Evolutionary conservation across 257 asterid species (phyloP), one percentile per base, ranked within the genome.

Genomic region (Haberlea rhodopensis): DNA sequence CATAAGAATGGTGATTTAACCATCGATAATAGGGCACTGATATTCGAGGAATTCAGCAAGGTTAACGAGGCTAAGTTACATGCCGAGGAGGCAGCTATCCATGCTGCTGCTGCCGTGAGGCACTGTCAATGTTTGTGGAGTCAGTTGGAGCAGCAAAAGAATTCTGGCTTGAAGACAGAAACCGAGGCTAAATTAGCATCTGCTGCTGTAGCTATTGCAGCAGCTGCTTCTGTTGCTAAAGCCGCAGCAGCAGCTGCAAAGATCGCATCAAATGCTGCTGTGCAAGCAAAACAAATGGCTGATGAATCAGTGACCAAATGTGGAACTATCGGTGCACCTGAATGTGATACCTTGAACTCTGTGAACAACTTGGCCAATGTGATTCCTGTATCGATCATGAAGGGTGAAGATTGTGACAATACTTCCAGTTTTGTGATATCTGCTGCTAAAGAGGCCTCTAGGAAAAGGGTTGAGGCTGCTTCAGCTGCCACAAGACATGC

Each of bases 161-260:
- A 64, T 72, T 78, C 87, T 21, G 89, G 87, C 54, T 54, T 94
- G 86, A 55, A 74, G 57, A 67, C 80, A 21, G 95, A 83, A 71
- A 73, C 75, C 49, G 92, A 90, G 78, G 76, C 87, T 65, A 87
- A 81, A 77, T 68, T 94, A 71, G 87, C 91, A n/a, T 84, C 96
- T 61, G 95, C 96, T 68, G 92, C 96, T 76, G 91, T 69, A 74
- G 88, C 89, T 48, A 74, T 94, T 59, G 95, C 99, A 19, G 99
- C 99, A 10, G 94, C 97, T 76, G 82, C 95, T 62, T 79, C 94
- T 73, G 97, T 94, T 69, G 99, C 99, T 16, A 94, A 83, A 88
- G 99, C 96, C 22, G 99, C 99, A 0, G 92, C 99, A 21, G 96
- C 95, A 21, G 96, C 97, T 68, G 97, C 99, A 57, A 86, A 85